Base-by-base conservation (phyloP, 495 filamentous ascomycete species). In the Tuber aestivum region DNA sequence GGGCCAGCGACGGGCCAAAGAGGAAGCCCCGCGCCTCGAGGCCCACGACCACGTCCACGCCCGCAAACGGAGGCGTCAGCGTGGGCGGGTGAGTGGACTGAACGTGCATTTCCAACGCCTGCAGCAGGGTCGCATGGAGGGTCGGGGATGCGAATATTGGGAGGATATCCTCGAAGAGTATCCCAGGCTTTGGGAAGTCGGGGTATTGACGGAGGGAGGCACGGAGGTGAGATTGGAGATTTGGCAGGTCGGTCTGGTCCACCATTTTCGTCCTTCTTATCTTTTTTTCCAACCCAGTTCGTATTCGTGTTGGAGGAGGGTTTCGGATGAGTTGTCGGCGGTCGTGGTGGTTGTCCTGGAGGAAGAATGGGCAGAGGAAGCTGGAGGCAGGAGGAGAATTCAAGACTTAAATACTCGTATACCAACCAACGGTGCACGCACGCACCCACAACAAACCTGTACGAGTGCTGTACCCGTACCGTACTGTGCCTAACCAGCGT, bases 101-200 rank as follows among this genome's bases (percentile, higher is more conserved):
- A 74, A 97, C 87, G 82, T 97, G 92, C 78, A 97, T 88, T 84
- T 97, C 93, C 75, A 98, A 90, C 35, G 93, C 95, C 79, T 91
- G 90, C 81, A 98, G 86, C 40, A 99, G 90, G 40, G 89, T 87
- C 74, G 87, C 86, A 85, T 97, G 95, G 71, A 94, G 85, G 40
- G 84, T 82, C n/a, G 90, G 89, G 79, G 93, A 87, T 84, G 92
- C 91, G 87, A 99, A 99, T 80, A 99, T 91, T 44, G 95, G 96
- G 76, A 99, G 90, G 86, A 99, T 97, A 85, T 99, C 96, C 88
- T 97, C 93, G 85, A 99, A 99, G 74, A 97, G 88, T 83, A 99
- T 94, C 84, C 96, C 96, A 9, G 92, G 91, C 71, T 91, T 91
- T 45, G 96, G 96, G 86, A 99, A 98, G 87, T 99, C 94, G 75